Conservation (phyloP, 495 filamentous ascomycete genomes). For the Penicillium tannophilum region DNA sequence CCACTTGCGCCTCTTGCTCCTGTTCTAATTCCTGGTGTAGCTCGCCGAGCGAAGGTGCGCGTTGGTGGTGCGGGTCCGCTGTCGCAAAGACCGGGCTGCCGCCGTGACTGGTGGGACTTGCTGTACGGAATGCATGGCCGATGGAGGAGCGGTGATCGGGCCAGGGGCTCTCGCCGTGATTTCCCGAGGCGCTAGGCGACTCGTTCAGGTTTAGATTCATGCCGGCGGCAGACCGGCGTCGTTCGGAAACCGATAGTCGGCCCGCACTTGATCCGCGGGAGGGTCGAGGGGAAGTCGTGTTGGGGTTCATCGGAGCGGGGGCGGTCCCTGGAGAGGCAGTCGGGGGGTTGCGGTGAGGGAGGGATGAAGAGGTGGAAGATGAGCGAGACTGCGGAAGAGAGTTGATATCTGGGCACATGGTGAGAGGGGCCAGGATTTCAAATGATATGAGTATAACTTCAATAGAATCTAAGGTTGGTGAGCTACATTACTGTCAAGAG, state of each 20-base stretch:
- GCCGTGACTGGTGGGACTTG: constrained; percentile 59
- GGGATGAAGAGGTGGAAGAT: constrained; percentile 43
- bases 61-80: constrained; percentile 65
- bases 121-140: constrained; percentile 48
- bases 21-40: constrained; percentile 93
- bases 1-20: constrained; percentile 94
- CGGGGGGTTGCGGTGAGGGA: constrained; percentile 33
- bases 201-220: constrained; percentile 77
- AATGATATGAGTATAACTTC: constrained; percentile 9
- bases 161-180: constrained; percentile 26
- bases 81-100: constrained; percentile 59
- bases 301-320: constrained; percentile 35
- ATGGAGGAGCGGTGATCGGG: constrained; percentile 49
- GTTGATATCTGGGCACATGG: constrained; percentile 74
- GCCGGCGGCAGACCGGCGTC: constrained; percentile 64
- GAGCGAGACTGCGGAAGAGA: constrained; percentile 67
- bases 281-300: constrained; percentile 49
- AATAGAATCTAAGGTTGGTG: not conserved
- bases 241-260: constrained; percentile 50
- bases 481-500: constrained; percentile 7
- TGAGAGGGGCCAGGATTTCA: not conserved
- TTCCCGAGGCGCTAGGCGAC: constrained; percentile 60
- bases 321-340: constrained; percentile 30
- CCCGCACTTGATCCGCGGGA: constrained; percentile 56
- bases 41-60: constrained; percentile 84